Evolutionary conservation across 2,329 filamentous ascomycete species (phyloP).

Genomic region (Stemphylium beticola): DNA sequence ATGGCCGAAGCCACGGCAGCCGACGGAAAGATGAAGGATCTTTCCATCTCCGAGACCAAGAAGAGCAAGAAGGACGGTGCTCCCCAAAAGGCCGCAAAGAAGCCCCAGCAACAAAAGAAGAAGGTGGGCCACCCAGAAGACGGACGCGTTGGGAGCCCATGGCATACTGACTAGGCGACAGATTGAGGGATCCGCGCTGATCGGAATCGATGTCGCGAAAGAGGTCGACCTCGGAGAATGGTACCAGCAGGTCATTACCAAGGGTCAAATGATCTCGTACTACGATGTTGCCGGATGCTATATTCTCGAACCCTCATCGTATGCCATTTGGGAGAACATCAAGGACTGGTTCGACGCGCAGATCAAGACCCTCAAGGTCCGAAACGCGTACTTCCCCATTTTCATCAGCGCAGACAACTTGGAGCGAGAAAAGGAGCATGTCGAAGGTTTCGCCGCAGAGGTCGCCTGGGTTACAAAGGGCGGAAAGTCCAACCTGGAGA

Average conservation of each 20-base stretch:
- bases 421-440: constrained; percentile 87
- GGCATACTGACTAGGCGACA: constrained; percentile 36
- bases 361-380: constrained; percentile 90
- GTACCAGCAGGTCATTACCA: constrained; percentile 97
- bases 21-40: constrained; percentile 55
- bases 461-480: constrained; percentile 88
- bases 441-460: constrained; percentile 95
- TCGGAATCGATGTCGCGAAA: constrained; percentile 88
- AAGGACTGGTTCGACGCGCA: constrained; percentile 64
- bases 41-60: constrained; percentile 48
- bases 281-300: constrained; percentile 79
- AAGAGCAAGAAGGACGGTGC: constrained; percentile 47
- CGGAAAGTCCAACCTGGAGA: constrained; percentile 92
- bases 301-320: constrained; percentile 73
- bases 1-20: constrained; percentile 46
- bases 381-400: constrained; percentile 96
- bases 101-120: constrained; percentile 58
- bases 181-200: constrained; percentile 69
- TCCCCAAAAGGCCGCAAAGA: constrained; percentile 45
- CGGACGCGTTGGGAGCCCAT: background rate
- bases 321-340: constrained; percentile 72
- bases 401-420: constrained; percentile 85
- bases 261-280: constrained; percentile 97
- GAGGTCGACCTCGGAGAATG: constrained; percentile 87
- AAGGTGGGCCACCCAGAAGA: constrained; percentile 34